These are phyloP conservation scores for Dothistroma septosporum DNA, from an alignment of 2,329 filamentous ascomycete genomes.

Conservation along the genomic window DNA sequence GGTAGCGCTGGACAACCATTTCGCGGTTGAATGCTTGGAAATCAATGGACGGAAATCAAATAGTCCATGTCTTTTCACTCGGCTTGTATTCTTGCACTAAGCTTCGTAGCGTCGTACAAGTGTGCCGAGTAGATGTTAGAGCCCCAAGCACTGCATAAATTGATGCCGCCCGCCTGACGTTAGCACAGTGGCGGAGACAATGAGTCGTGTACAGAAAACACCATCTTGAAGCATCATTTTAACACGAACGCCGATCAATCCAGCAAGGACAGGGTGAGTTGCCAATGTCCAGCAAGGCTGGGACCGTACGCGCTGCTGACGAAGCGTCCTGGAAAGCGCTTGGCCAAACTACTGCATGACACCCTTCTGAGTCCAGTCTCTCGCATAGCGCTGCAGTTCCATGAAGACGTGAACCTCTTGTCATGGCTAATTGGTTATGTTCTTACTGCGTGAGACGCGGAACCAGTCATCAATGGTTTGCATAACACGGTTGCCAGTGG, in stretches of 20 bases:
- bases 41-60: slow-evolving; percentile 1
- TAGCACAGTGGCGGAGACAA: not conserved
- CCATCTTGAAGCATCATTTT: slow-evolving; percentile 5
- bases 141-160: slow-evolving; percentile 7
- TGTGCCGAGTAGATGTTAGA: slow-evolving; percentile 6
- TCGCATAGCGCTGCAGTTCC: not conserved
- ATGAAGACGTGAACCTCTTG: slow-evolving; percentile 1
- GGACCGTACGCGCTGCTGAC: not conserved
- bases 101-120: slow-evolving; percentile 3
- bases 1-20: not conserved
- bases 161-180: not conserved
- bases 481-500: not conserved
- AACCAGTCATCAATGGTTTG: slow-evolving; percentile 6
- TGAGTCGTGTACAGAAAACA: not conserved
- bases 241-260: slow-evolving; percentile 1
- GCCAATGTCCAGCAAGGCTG: slow-evolving; percentile 2
- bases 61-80: slow-evolving; percentile 11
- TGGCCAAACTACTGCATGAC: not conserved
- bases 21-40: not conserved
- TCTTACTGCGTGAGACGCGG: not conserved
- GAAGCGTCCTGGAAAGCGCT: not conserved
- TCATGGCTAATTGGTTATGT: not conserved
- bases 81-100: slow-evolving; percentile 2
- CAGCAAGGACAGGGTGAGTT: slow-evolving; percentile 4
- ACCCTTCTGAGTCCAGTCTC: slow-evolving; percentile 4